Conservation (phyloP, 495 filamentous ascomycete genomes). For the Parachaetomium inaequale region DNA sequence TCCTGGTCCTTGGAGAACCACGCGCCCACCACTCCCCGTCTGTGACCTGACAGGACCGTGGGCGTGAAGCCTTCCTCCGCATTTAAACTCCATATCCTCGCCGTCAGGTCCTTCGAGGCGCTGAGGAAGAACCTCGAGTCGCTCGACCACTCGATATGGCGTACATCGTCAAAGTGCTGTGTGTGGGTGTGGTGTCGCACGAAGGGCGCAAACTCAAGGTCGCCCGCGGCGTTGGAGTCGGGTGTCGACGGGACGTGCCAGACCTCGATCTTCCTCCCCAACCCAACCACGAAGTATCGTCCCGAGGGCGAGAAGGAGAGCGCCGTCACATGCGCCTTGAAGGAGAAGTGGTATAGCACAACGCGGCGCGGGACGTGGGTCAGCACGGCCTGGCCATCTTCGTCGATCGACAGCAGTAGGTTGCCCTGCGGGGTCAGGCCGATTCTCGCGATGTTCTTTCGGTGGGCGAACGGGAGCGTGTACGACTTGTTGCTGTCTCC, state of each 20-base stretch:
- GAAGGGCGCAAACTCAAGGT: slow-evolving; percentile 92
- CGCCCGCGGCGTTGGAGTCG: slow-evolving; percentile 69
- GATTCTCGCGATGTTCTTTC: slow-evolving; percentile 84
- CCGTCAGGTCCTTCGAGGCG: slow-evolving; percentile 85
- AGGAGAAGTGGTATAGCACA: slow-evolving; percentile 88
- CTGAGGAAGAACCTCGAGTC: slow-evolving; percentile 94
- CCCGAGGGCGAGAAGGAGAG: slow-evolving; percentile 91
- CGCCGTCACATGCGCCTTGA: slow-evolving; percentile 75
- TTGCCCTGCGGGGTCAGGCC: slow-evolving; percentile 87
- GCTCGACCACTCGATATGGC: slow-evolving; percentile 85
- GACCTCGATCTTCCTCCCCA: slow-evolving; percentile 81
- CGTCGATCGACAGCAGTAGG: slow-evolving; percentile 84
- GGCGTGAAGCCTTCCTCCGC: slow-evolving; percentile 83
- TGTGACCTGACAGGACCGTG: slow-evolving; percentile 84
- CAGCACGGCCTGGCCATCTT: slow-evolving; percentile 89
- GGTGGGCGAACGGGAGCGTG: slow-evolving; percentile 90
- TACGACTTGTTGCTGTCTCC: slow-evolving; percentile 81
- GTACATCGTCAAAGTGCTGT: slow-evolving; percentile 82
- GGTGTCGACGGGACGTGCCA: slow-evolving; percentile 93
- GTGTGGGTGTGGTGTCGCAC: slow-evolving; percentile 79
- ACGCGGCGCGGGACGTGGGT: slow-evolving; percentile 83
- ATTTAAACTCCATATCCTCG: slow-evolving; percentile 89
- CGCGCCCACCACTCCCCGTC: slow-evolving; percentile 77
- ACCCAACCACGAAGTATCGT: slow-evolving; percentile 78
- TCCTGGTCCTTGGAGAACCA: slow-evolving; percentile 96